phyloP scores from a whole-genome alignment of 2,329 filamentous ascomycete genomes.

The Calonectria pseudoturangicola region DNA sequence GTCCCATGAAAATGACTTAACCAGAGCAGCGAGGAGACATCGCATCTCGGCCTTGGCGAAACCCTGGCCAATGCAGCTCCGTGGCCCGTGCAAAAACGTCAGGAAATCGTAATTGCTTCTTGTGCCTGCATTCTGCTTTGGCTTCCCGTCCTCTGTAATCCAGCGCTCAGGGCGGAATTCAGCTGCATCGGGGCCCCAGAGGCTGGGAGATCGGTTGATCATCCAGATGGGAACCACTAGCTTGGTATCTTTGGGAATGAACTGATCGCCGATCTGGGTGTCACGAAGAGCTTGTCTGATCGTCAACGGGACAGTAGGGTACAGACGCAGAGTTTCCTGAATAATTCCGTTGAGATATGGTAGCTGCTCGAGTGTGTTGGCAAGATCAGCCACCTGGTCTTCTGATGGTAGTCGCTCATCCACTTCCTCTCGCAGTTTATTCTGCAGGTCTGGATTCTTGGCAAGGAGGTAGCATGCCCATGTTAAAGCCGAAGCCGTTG shows the following conservation, averaged over 20 bases:
- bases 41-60: conserved; percentile 86
- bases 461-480: conserved; percentile 50
- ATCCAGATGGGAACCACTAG: conserved; percentile 75
- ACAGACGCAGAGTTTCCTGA: conserved; percentile 80
- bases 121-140: conserved; percentile 79
- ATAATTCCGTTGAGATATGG: conserved; percentile 82
- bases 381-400: conserved; percentile 64
- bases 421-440: conserved; percentile 45
- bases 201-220: conserved; percentile 76
- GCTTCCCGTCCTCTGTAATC: conserved; percentile 70
- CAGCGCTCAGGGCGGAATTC: conserved; percentile 83
- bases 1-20: conserved; percentile 77
- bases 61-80: conserved; percentile 86
- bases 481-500: conserved; percentile 46
- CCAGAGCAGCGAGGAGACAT: conserved; percentile 80
- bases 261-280: conserved; percentile 74
- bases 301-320: conserved; percentile 80
- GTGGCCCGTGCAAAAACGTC: conserved; percentile 88
- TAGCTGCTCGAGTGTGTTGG: conserved; percentile 75
- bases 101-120: conserved; percentile 82
- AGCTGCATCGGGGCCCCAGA: conserved; percentile 81
- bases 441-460: conserved; percentile 43
- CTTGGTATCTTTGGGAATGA: conserved; percentile 78
- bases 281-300: conserved; percentile 75
- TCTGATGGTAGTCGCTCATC: conserved; percentile 3